phyloP scores from a whole-genome alignment of 495 filamentous ascomycete species.

The Annulohypoxylon nitens region DNA sequence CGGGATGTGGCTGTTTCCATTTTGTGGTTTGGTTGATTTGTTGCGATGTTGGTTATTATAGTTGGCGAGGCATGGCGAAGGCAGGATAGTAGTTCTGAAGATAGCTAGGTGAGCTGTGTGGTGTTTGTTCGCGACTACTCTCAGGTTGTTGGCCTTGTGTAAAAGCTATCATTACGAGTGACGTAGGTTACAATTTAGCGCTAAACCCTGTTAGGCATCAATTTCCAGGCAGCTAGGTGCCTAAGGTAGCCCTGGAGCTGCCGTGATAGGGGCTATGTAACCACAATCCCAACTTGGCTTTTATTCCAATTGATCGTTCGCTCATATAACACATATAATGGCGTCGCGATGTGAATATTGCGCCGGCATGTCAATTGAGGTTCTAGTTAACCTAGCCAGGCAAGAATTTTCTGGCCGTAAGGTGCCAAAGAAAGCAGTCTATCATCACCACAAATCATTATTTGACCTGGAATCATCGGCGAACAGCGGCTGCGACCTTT shows the following conservation, averaged over 20 bases:
- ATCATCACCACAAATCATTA: background rate
- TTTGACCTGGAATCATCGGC: background rate
- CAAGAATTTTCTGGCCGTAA: background rate
- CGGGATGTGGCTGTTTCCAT: constrained; percentile 54
- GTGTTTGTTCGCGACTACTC: constrained; percentile 8
- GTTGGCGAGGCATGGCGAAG: constrained; percentile 10
- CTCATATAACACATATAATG: background rate
- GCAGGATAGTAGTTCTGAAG: background rate
- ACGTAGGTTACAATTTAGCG: constrained; percentile 2
- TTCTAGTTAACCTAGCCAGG: background rate
- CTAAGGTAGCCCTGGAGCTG: too few relatives aligned
- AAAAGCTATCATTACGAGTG: background rate
- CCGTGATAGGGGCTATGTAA: background rate
- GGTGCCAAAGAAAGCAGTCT: background rate
- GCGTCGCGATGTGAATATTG: background rate
- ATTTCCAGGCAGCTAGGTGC: background rate
- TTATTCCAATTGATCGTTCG: too few relatives aligned
- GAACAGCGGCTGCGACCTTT: background rate
- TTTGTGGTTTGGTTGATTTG: constrained; percentile 6
- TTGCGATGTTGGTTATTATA: background rate
- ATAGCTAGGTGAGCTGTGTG: background rate
- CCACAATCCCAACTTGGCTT: too few relatives aligned
- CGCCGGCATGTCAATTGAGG: background rate
- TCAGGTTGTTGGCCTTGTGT: too few relatives aligned
- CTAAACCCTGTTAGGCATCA: background rate